Percentiles rank a stretch among this genome's conserved stretches.
Conservation (phyloP, 2,329 filamentous ascomycete genomes). For the Trichoderma brevicompactum region DNA sequence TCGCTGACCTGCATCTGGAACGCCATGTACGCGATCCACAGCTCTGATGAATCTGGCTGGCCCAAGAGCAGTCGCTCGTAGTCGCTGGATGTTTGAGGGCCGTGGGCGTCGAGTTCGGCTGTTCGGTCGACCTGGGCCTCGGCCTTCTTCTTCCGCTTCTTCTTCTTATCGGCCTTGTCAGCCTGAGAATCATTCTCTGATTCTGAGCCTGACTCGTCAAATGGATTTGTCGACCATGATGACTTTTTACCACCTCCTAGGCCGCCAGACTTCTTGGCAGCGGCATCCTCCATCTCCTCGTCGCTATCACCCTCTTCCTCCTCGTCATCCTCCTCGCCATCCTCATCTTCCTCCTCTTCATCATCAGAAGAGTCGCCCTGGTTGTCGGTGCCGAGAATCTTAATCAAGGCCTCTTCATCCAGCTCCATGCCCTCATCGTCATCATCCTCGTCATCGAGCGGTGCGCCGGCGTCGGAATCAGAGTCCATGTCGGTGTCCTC, state of each 20-base stretch:
- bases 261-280: slow-evolving; percentile 40
- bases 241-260: slow-evolving; percentile 71
- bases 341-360: slow-evolving; percentile 38
- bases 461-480: slow-evolving; percentile 53
- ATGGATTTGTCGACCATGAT: slow-evolving; percentile 79
- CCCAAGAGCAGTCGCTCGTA: slow-evolving; percentile 92
- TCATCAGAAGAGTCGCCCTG: slow-evolving; percentile 47
- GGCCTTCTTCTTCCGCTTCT: slow-evolving; percentile 73
- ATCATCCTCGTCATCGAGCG: slow-evolving; percentile 51
- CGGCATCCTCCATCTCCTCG: slow-evolving; percentile 45
- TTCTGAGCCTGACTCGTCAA: slow-evolving; percentile 63
- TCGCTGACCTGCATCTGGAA: slow-evolving; percentile 94
- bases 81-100: slow-evolving; percentile 87
- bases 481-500: slow-evolving; percentile 58
- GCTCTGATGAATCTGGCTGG: slow-evolving; percentile 86
- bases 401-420: slow-evolving; percentile 49
- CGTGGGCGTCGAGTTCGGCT: slow-evolving; percentile 85
- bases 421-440: slow-evolving; percentile 56
- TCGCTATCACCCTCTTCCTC: slow-evolving; percentile 45
- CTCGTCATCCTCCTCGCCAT: slow-evolving; percentile 47
- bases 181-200: slow-evolving; percentile 45
- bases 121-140: slow-evolving; percentile 86
- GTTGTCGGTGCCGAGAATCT: slow-evolving; percentile 54
- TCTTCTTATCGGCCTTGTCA: slow-evolving; percentile 49
- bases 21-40: slow-evolving; percentile 99